Conservation (phyloP, 495 filamentous ascomycete genomes). For the Neurospora africana region DNA sequence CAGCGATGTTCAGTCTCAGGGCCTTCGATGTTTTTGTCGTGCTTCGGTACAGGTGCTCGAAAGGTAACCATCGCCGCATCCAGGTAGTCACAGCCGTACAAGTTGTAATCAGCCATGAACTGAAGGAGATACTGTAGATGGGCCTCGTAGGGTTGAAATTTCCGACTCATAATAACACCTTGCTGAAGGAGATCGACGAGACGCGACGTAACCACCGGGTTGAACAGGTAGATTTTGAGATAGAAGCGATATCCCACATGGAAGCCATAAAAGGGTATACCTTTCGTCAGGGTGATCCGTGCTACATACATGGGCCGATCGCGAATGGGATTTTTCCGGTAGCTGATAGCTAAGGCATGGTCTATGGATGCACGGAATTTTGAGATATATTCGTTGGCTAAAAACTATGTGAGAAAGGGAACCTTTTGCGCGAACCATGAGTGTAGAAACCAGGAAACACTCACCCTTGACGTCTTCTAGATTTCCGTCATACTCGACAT, state of each 20-base stretch:
- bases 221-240: slow-evolving; percentile 88
- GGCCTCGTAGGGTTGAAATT: slow-evolving; percentile 85
- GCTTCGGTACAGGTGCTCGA: slow-evolving; percentile 61
- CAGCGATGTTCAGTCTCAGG: slow-evolving; percentile 48
- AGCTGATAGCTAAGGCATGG: slow-evolving; percentile 70
- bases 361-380: slow-evolving; percentile 73
- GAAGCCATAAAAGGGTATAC: slow-evolving; percentile 90
- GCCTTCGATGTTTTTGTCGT: slow-evolving; percentile 42
- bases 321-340: slow-evolving; percentile 61
- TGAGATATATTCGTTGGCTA: slow-evolving; percentile 51
- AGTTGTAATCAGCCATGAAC: slow-evolving; percentile 96
- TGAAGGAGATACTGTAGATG: slow-evolving; percentile 86
- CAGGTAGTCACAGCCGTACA: slow-evolving; percentile 88
- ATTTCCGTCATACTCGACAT: slow-evolving; percentile 71
- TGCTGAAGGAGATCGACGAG: slow-evolving; percentile 77
- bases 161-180: slow-evolving; percentile 69
- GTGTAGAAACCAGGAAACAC: not conserved
- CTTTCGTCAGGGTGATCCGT: slow-evolving; percentile 84
- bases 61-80: slow-evolving; percentile 50
- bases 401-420: slow-evolving; percentile 1
- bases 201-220: slow-evolving; percentile 69
- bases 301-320: slow-evolving; percentile 66
- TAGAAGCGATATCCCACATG: slow-evolving; percentile 85
- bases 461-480: slow-evolving; percentile 57
- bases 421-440: not conserved